These are phyloP conservation scores for Capsicum rhomboideum DNA, from an alignment of 257 asterid species.

Conservation along the genomic window DNA sequence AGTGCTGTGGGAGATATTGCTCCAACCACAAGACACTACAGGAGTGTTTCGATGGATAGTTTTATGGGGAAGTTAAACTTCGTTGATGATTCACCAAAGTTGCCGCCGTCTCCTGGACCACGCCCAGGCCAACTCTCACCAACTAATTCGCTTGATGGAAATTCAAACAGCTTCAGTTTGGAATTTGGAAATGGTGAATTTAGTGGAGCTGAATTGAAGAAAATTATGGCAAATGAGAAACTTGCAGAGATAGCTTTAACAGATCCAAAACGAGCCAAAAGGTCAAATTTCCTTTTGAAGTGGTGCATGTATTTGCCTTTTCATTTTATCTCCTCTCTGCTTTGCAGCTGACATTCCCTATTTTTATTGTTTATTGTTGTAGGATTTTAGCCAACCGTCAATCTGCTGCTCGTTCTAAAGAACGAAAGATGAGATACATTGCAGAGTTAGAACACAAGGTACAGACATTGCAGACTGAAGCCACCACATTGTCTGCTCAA, in stretches of 20 bases:
- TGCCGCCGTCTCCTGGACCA: slow-evolving; percentile 64
- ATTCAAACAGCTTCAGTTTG: slow-evolving; percentile 41
- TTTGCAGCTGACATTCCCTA: background rate
- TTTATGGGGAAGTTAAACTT: slow-evolving; percentile 68
- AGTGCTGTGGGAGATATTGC: slow-evolving; percentile 67
- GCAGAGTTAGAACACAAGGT: slow-evolving; percentile 59
- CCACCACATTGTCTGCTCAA: slow-evolving; percentile 56
- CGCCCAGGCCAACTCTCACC: slow-evolving; percentile 49
- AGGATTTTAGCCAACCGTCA: slow-evolving; percentile 71
- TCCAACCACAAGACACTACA: slow-evolving; percentile 68
- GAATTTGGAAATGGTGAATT: slow-evolving; percentile 61
- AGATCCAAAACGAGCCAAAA: slow-evolving; percentile 69
- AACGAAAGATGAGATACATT: slow-evolving; percentile 62
- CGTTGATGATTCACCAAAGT: slow-evolving; percentile 58
- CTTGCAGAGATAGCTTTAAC: slow-evolving; percentile 55
- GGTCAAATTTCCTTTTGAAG: slow-evolving; percentile 15
- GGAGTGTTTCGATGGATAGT: slow-evolving; percentile 92
- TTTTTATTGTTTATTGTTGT: slow-evolving; percentile 1
- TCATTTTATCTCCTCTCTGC: background rate
- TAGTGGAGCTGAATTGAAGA: slow-evolving; percentile 54
- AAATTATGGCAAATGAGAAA: slow-evolving; percentile 62
- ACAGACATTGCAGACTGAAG: slow-evolving; percentile 58
- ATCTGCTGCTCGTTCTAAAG: slow-evolving; percentile 75
- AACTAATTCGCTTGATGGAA: slow-evolving; percentile 33
- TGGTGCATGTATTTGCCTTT: background rate